phyloP scores from a whole-genome alignment of 768 basidiomycete species.

The Hortiboletus flavorubellus region DNA sequence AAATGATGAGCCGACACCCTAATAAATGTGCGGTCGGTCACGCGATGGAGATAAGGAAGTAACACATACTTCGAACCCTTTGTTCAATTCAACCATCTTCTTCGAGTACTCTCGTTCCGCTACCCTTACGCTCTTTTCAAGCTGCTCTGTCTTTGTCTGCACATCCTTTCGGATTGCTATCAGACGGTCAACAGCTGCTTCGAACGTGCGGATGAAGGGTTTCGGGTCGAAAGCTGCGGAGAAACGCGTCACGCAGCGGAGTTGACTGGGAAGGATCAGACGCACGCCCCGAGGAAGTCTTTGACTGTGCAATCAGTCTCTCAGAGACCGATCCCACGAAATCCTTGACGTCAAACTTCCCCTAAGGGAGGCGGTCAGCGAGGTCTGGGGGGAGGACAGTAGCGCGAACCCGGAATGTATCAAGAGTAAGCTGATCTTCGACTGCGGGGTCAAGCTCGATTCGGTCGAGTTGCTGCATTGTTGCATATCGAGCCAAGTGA shows the following conservation, averaged over 20 bases:
- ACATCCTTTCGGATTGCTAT: constrained; percentile 88
- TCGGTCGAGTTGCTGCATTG: constrained; percentile 24
- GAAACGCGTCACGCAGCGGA: constrained; percentile 6
- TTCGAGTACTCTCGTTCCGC: constrained; percentile 93
- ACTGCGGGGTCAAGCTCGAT: constrained; percentile 49
- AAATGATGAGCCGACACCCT: constrained; percentile 90
- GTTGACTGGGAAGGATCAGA: constrained; percentile 29
- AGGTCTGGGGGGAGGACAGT: background rate
- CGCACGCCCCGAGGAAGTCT: constrained; percentile 76
- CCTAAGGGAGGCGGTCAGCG: constrained; percentile 40
- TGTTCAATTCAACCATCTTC: constrained; percentile 89
- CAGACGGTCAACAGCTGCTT: constrained; percentile 84
- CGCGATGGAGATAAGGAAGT: background rate
- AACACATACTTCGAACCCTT: constrained; percentile 81
- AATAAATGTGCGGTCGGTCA: constrained; percentile 7
- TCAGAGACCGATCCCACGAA: constrained; percentile 85
- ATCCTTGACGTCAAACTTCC: constrained; percentile 89
- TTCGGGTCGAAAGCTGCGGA: constrained; percentile 85
- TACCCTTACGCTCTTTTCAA: constrained; percentile 86
- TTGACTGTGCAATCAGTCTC: constrained; percentile 82
- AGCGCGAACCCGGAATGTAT: constrained; percentile 50
- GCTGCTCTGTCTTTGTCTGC: constrained; percentile 83
- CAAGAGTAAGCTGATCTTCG: constrained; percentile 50
- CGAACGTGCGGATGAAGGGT: constrained; percentile 90
- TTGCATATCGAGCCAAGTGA: background rate